Evolutionary conservation across 148 eudicot species (phyloP).

Genomic region (Fagopyrum tataricum): DNA sequence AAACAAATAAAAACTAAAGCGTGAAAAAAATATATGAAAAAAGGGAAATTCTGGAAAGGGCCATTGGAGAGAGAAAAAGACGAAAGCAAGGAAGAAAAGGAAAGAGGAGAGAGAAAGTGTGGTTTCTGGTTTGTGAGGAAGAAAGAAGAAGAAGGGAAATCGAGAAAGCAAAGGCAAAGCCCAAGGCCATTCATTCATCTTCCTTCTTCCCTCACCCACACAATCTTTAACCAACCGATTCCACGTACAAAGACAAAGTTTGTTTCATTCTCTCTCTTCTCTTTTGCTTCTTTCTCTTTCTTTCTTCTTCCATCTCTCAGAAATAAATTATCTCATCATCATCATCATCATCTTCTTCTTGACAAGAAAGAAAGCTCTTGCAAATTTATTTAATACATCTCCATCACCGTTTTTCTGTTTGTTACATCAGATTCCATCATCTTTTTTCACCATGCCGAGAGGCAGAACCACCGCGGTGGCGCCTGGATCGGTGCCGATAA

Average conservation of each 20-base stretch:
- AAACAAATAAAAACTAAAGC: no score
- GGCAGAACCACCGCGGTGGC: constrained; percentile 27
- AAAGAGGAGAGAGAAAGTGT: neutral
- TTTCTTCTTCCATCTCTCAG: neutral
- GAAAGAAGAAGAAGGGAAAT: constrained; percentile 11
- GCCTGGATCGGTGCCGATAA: constrained; percentile 31
- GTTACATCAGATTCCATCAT: neutral
- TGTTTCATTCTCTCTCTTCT: neutral
- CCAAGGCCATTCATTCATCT: constrained; percentile 7
- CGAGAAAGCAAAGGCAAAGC: constrained; percentile 13
- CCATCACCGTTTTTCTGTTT: neutral
- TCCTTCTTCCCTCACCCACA: constrained; percentile 7
- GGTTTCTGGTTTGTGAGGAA: constrained; percentile 1
- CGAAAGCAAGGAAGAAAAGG: neutral
- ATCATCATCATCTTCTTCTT: neutral
- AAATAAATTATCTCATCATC: neutral
- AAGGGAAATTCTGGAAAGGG: constrained; percentile 7
- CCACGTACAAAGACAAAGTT: neutral
- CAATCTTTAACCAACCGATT: neutral
- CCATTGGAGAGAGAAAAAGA: neutral
- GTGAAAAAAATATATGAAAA: neutral
- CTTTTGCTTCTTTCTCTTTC: neutral
- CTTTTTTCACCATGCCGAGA: constrained; percentile 16
- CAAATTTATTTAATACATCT: neutral
- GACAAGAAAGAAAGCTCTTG: neutral